phyloP scores from a whole-genome alignment of 2,329 filamentous ascomycete species.

The Aureobasidium mangrovei region DNA sequence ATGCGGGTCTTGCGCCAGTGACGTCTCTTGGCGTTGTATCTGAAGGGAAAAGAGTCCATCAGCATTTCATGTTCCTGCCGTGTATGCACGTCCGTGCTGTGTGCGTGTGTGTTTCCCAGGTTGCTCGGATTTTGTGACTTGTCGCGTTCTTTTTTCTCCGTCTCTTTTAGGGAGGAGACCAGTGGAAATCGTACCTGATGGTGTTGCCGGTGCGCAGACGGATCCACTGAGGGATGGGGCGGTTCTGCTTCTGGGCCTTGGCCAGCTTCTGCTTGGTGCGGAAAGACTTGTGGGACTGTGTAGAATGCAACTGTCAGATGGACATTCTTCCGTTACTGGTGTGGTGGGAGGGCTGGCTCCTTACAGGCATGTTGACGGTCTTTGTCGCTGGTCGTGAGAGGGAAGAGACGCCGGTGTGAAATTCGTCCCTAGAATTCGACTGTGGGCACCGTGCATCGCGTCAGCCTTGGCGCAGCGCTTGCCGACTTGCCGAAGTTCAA shows the following conservation, averaged over 20 bases:
- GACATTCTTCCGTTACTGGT: not conserved
- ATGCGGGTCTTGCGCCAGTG: slow-evolving; percentile 99
- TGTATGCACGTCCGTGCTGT: not conserved
- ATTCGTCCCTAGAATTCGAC: slow-evolving; percentile 7
- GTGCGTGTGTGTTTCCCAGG: not conserved
- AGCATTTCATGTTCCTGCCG: not conserved
- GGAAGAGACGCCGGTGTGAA: slow-evolving; percentile 5
- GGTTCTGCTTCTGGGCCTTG: slow-evolving; percentile 99
- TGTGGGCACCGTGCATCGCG: slow-evolving; percentile 1
- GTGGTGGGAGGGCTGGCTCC: slow-evolving; percentile 7
- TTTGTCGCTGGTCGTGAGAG: slow-evolving; percentile 14
- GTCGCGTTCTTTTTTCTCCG: not conserved
- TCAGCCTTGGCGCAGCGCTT: slow-evolving; percentile 1
- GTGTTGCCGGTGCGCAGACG: slow-evolving; percentile 97
- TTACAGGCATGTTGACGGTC: slow-evolving; percentile 19
- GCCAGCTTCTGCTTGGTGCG: slow-evolving; percentile 99
- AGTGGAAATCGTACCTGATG: slow-evolving; percentile 70
- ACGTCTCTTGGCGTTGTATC: slow-evolving; percentile 99
- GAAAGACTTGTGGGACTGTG: slow-evolving; percentile 98
- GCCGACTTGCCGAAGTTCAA: not conserved
- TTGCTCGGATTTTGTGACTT: not conserved
- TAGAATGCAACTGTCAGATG: not conserved
- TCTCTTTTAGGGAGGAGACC: not conserved
- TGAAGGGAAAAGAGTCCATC: slow-evolving; percentile 32
- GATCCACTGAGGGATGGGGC: slow-evolving; percentile 99